Conservation (phyloP, 768 basidiomycete genomes). For the Chalciporus sphaerocephalus region DNA sequence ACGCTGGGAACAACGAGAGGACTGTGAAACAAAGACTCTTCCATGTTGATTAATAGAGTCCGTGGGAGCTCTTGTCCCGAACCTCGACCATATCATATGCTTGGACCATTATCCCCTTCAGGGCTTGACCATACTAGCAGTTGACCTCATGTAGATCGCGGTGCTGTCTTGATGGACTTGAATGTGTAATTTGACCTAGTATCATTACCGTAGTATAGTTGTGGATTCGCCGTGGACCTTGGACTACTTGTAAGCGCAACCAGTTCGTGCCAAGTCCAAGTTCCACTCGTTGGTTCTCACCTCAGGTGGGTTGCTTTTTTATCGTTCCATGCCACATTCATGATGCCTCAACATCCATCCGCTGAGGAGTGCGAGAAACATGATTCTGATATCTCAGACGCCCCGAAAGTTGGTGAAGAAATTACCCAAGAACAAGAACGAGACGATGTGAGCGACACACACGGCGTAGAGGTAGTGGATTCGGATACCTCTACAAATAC, state of each 20-base stretch:
- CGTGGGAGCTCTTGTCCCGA: too few species aligned
- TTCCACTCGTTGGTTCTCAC: neutral
- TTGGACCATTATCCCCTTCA: too few species aligned
- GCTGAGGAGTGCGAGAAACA: slow-evolving; percentile 3
- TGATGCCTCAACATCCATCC: slow-evolving; percentile 14
- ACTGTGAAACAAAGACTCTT: slow-evolving; percentile 12
- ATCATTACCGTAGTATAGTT: too few species aligned
- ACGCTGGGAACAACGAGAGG: neutral
- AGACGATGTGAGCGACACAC: slow-evolving; percentile 11
- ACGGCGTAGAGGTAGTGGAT: slow-evolving; percentile 14
- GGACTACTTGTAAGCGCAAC: slow-evolving; percentile 8
- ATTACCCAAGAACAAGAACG: neutral
- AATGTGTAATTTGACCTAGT: too few species aligned
- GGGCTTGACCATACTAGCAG: too few species aligned
- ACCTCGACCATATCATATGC: neutral
- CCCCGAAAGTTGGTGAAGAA: slow-evolving; percentile 5
- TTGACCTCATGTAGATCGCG: too few species aligned
- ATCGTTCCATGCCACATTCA: slow-evolving; percentile 9
- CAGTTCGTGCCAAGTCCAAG: neutral
- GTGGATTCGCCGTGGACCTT: neutral
- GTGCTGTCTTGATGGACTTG: too few species aligned
- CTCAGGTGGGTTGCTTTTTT: too few species aligned
- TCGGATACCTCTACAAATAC: slow-evolving; percentile 50
- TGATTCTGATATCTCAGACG: slow-evolving; percentile 6
- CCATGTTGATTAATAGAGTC: slow-evolving; percentile 2